Base-by-base conservation (phyloP, 345 rosid species). In the Citrus medica region DNA sequence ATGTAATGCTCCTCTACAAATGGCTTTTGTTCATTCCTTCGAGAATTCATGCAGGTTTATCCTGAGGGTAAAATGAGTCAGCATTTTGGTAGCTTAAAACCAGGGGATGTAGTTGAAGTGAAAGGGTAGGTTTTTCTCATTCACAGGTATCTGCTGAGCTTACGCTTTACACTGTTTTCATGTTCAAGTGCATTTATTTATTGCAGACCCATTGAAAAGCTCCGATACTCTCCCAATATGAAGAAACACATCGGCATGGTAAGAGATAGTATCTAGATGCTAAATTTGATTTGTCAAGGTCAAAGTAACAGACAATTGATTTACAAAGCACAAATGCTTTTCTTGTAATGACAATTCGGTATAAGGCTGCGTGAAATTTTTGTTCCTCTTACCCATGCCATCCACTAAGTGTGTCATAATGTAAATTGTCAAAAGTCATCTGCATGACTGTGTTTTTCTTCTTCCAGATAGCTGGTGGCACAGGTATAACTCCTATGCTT, bases 31-130 rank as follows among this genome's bases (percentile, higher is more conserved):
- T 6, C 32, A 21, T 1, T 56, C 37, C 60, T 42, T 62, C 27
- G 40, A 74, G 74, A 73, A 78, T 40, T 17, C 56, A 79, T 88
- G 81, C 89, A 95, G 98, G 89, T 92, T 64, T 95, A 95, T 79
- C 98, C 98, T 42, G 95, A 95, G 58, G 98, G 98, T 72, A 92
- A 95, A 89, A 93, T 95, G 98, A 95, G 98, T 83, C 98, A 95
- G 86, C 95, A 95, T 86, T 92, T 95, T 83, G 98, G 95, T 71
- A 90, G 91, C 89, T 84, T 95, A 79, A 95, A 93, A 85, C 95
- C 96, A 1, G 98, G 98, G 61, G 98, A 95, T 84, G 87, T 84
- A 25, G 88, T 95, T 79, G 98, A 93, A 87, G 92, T 93, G 71
- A 95, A 95, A 91, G 98, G 98, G 98, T 95, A 82, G 25, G 62